Evolutionary conservation across 805 yeast genomes (phyloP).

Genomic region (Starmera amethionina): DNA sequence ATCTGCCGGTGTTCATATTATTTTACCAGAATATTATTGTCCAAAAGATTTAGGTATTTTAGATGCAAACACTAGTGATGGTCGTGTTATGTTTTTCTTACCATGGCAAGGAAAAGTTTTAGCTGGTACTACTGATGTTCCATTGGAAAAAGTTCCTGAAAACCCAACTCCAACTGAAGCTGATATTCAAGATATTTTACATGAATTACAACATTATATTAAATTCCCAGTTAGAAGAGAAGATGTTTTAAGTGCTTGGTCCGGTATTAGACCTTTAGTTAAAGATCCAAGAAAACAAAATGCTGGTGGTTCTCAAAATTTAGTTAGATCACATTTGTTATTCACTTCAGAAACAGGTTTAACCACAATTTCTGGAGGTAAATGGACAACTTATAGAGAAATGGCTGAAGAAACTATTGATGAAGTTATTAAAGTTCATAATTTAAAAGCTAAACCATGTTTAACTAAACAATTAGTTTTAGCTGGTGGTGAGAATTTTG

Average conservation of each 20-base stretch:
- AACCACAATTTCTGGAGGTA: constrained; percentile 90
- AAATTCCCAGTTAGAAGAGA: constrained; percentile 82
- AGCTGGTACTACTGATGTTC: constrained; percentile 95
- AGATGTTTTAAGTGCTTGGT: constrained; percentile 93
- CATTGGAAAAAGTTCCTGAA: constrained; percentile 58
- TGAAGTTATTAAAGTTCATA: constrained; percentile 46
- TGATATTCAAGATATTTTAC: constrained; percentile 79
- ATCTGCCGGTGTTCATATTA: constrained; percentile 87
- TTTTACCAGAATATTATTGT: constrained; percentile 86
- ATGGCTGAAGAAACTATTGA: constrained; percentile 94
- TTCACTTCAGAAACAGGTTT: constrained; percentile 65
- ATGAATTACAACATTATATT: constrained; percentile 82
- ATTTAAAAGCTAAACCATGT: constrained; percentile 31
- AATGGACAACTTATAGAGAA: constrained; percentile 97
- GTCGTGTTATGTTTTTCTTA: constrained; percentile 91
- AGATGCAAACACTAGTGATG: constrained; percentile 89
- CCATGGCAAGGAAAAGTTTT: constrained; percentile 98
- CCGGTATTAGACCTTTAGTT: constrained; percentile 92
- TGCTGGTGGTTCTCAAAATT: constrained; percentile 61
- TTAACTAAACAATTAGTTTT: constrained; percentile 38
- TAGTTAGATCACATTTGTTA: constrained; percentile 84
- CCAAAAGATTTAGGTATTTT: constrained; percentile 80
- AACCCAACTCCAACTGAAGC: constrained; percentile 80
- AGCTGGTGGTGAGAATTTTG: constrained; percentile 77
- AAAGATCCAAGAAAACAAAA: constrained; percentile 60